phyloP scores from a whole-genome alignment of 176 grass and related monocot species.

The Raddia guianensis region DNA sequence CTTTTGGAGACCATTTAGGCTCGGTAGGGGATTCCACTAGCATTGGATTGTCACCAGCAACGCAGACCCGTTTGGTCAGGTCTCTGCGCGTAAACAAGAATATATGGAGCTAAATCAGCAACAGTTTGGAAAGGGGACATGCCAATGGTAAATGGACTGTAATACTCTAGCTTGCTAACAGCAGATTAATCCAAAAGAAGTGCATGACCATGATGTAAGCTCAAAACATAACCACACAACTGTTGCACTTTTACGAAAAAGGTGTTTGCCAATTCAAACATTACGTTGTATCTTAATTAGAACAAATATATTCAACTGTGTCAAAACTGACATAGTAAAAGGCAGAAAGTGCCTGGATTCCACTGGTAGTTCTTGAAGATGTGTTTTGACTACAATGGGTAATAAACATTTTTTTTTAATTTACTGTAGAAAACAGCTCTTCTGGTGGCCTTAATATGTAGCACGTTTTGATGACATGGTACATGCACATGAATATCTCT shows the following conservation, averaged over 20 bases:
- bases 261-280: too few species aligned
- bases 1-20: conserved; percentile 95
- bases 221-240: not conserved
- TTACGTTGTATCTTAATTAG: not conserved
- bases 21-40: conserved; percentile 80
- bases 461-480: not conserved
- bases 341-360: not conserved
- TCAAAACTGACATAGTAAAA: not conserved
- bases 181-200: conserved; percentile 22
- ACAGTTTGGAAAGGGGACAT: not conserved
- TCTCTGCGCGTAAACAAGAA: conserved; percentile 60
- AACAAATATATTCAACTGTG: not conserved
- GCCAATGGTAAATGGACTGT: not conserved
- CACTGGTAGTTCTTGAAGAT: conserved; percentile 16
- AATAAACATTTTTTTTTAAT: not conserved
- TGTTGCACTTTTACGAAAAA: too few species aligned
- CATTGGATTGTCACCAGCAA: conserved; percentile 75
- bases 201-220: not conserved
- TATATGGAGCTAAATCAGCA: conserved; percentile 5
- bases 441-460: not conserved
- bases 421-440: too few species aligned
- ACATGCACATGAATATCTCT: conserved; percentile 9
- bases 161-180: not conserved
- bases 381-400: conserved; percentile 10
- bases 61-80: conserved; percentile 63